Conservation (phyloP, 2,329 filamentous ascomycete genomes). For the Trichophyton equinum region DNA sequence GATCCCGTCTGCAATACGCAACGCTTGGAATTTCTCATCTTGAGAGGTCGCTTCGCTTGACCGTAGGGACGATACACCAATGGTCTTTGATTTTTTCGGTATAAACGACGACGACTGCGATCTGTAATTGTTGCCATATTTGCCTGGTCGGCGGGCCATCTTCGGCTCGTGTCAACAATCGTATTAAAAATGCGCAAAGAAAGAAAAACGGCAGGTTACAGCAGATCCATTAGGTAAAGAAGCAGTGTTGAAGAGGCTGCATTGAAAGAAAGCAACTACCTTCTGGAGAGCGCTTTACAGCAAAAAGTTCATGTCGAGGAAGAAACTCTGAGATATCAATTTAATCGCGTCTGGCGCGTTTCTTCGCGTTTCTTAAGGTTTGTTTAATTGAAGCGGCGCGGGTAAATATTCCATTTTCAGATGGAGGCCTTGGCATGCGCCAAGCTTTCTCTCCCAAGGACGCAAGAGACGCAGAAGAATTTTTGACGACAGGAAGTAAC, state of each 20-base stretch:
- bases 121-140: constrained; percentile 50
- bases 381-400: constrained; percentile 5
- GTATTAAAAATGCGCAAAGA: neutral
- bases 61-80: constrained; percentile 61
- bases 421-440: neutral
- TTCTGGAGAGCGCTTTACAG: neutral
- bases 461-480: neutral
- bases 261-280: neutral
- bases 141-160: constrained; percentile 43
- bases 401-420: neutral
- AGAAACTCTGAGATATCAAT: neutral
- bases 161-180: constrained; percentile 19
- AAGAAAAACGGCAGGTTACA: neutral
- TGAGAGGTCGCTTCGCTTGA: constrained; percentile 76
- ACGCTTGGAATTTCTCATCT: constrained; percentile 84
- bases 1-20: constrained; percentile 69
- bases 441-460: neutral
- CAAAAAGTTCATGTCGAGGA: neutral
- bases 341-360: constrained; percentile 8
- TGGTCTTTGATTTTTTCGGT: constrained; percentile 55
- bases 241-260: neutral
- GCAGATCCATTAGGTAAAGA: neutral
- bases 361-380: neutral
- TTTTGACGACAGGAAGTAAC: neutral
- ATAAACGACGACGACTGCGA: constrained; percentile 32